Conservation (phyloP, 441 rosid genomes). For the Gossypium aridum region DNA sequence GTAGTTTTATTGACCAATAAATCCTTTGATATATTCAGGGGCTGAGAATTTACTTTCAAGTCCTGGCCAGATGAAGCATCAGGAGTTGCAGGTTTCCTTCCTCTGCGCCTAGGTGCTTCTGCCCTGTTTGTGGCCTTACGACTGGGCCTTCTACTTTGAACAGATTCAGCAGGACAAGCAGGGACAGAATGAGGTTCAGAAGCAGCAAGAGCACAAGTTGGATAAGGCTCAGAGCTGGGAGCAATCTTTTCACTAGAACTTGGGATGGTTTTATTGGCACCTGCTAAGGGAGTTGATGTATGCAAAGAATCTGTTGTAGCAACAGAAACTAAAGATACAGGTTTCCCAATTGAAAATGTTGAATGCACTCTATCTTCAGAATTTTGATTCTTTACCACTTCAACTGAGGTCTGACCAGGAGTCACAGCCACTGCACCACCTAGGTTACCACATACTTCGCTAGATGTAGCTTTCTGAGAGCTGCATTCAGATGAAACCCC, state of each 20-base stretch:
- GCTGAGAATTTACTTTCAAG: conserved; percentile 20
- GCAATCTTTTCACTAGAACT: conserved; percentile 18
- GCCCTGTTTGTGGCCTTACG: conserved; percentile 32
- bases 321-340: conserved; percentile 15
- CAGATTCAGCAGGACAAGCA: conserved; percentile 19
- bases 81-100: conserved; percentile 33
- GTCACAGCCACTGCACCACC: conserved; percentile 17
- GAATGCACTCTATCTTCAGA: conserved; percentile 20
- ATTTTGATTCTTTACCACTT: conserved; percentile 22
- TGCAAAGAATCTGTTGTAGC: conserved; percentile 16
- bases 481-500: conserved; percentile 28
- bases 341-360: conserved; percentile 11
- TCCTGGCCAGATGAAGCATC: conserved; percentile 32
- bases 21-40: conserved; percentile 28
- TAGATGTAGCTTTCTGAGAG: conserved; percentile 23
- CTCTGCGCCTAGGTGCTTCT: conserved; percentile 44
- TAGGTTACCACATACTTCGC: conserved; percentile 22
- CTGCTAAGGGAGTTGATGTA: conserved; percentile 19
- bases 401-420: conserved; percentile 22
- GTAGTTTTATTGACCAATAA: conserved; percentile 23
- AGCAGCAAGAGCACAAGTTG: conserved; percentile 20
- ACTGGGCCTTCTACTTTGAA: conserved; percentile 36
- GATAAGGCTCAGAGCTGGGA: conserved; percentile 25
- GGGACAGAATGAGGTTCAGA: conserved; percentile 20
- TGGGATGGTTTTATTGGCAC: conserved; percentile 10